Percentiles rank a stretch among this genome's conserved stretches.
phyloP scores from a whole-genome alignment of 805 yeast genomes.

The Debaryomyces castellii region DNA sequence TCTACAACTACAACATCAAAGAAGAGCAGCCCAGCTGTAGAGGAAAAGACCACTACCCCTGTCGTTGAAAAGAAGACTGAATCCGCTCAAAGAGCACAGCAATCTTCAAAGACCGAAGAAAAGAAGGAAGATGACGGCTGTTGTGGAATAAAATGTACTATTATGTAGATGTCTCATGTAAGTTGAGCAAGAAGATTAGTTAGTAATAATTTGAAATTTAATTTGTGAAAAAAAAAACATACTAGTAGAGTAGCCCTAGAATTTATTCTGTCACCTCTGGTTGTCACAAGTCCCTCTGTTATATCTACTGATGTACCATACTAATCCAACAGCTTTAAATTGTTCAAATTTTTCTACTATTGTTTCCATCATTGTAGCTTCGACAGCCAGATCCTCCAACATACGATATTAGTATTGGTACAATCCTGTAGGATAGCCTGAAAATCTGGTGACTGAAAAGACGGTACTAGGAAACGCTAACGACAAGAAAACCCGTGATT shows the following conservation, averaged over 20 bases:
- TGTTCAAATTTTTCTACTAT: neutral
- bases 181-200: neutral
- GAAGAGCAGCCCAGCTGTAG: slow-evolving; percentile 2
- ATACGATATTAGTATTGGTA: slow-evolving; percentile 7
- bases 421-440: slow-evolving; percentile 11
- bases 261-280: neutral
- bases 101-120: slow-evolving; percentile 12
- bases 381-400: neutral
- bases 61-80: slow-evolving; percentile 7
- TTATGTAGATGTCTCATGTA: slow-evolving; percentile 11
- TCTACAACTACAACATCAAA: slow-evolving; percentile 3
- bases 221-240: neutral
- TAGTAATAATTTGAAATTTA: neutral
- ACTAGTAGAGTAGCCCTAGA: neutral
- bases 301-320: neutral
- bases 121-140: slow-evolving; percentile 10
- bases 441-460: neutral
- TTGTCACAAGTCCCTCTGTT: neutral
- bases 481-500: neutral
- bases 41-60: slow-evolving; percentile 10
- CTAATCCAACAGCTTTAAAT: neutral
- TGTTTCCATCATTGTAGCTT: neutral
- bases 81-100: slow-evolving; percentile 8
- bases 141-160: slow-evolving; percentile 15
- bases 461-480: neutral